These are phyloP conservation scores for Ramalina peruviana DNA, from an alignment of 495 filamentous ascomycete species.

Conservation along the genomic window DNA sequence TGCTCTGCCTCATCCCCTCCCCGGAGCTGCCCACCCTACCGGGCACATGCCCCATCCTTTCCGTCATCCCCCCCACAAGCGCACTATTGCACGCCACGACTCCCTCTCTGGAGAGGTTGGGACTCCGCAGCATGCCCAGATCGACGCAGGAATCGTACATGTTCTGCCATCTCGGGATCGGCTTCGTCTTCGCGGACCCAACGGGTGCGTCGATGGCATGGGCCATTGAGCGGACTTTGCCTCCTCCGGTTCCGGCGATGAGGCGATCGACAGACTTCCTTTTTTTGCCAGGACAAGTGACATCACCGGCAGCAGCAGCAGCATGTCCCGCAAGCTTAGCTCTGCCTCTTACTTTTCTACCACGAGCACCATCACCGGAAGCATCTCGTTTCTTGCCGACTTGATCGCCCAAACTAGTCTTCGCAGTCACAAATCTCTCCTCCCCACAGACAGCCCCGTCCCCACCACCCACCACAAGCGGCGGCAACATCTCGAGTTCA, in stretches of 20 bases:
- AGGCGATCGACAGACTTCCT: neutral
- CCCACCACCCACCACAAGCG: neutral
- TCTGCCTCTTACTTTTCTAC: neutral
- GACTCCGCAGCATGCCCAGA: neutral
- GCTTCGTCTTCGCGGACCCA: too few species aligned
- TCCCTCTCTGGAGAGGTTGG: neutral
- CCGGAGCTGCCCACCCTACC: neutral
- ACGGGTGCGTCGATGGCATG: neutral
- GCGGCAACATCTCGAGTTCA: constrained; percentile 11
- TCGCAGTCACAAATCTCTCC: neutral
- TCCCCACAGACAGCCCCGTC: neutral
- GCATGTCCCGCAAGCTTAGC: neutral
- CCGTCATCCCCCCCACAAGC: neutral
- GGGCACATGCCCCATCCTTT: neutral
- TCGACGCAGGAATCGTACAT: constrained; percentile 1
- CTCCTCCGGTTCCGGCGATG: neutral
- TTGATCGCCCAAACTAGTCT: neutral
- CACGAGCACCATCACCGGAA: neutral
- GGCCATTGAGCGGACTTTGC: neutral
- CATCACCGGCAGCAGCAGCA: neutral
- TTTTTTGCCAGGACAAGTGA: neutral
- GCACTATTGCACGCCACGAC: neutral
- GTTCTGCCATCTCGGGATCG: neutral
- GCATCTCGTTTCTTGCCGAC: neutral
- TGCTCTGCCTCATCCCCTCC: neutral